Conservation (phyloP, 768 basidiomycete species). For the Polyporus arcularius region DNA sequence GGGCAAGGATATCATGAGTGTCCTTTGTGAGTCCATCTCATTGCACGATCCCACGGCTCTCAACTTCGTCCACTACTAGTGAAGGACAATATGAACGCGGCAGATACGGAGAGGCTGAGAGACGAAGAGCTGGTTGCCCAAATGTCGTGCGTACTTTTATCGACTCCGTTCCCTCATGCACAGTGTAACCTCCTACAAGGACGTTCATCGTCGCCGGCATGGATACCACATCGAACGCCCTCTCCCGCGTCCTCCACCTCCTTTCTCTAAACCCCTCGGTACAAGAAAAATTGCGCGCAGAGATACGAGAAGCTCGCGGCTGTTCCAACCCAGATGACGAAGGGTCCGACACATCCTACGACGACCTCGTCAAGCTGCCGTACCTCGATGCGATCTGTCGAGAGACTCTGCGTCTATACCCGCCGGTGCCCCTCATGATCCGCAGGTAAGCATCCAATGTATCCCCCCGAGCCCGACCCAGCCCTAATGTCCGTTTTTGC, state of each 20-base stretch:
- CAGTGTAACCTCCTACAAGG: slow-evolving; percentile 1
- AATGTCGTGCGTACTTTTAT: slow-evolving; percentile 13
- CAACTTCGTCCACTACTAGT: slow-evolving; percentile 10
- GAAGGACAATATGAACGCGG: slow-evolving; percentile 18
- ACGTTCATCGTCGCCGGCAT: slow-evolving; percentile 25
- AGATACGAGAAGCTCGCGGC: slow-evolving; percentile 15
- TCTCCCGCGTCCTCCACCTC: slow-evolving; percentile 20
- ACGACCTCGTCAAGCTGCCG: slow-evolving; percentile 36
- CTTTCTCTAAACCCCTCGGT: slow-evolving; percentile 32
- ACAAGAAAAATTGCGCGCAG: slow-evolving; percentile 34
- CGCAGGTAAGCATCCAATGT: slow-evolving; percentile 1
- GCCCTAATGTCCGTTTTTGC: slow-evolving; percentile 5
- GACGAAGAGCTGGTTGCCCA: slow-evolving; percentile 19
- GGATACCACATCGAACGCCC: slow-evolving; percentile 28
- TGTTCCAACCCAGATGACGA: slow-evolving; percentile 6
- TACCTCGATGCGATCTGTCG: slow-evolving; percentile 66
- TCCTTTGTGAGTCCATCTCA: slow-evolving; percentile 38
- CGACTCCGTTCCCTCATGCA: too few species aligned
- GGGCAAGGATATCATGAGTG: slow-evolving; percentile 49
- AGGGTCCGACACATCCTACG: slow-evolving; percentile 32
- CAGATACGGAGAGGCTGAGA: slow-evolving; percentile 9
- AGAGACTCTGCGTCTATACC: slow-evolving; percentile 55
- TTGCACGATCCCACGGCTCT: too few species aligned
- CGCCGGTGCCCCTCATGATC: background rate
- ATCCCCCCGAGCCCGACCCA: too few species aligned